These are phyloP conservation scores for Pseudogymnoascus sp. DNA, from an alignment of 2,329 filamentous ascomycete genomes.

Conservation along the genomic window DNA sequence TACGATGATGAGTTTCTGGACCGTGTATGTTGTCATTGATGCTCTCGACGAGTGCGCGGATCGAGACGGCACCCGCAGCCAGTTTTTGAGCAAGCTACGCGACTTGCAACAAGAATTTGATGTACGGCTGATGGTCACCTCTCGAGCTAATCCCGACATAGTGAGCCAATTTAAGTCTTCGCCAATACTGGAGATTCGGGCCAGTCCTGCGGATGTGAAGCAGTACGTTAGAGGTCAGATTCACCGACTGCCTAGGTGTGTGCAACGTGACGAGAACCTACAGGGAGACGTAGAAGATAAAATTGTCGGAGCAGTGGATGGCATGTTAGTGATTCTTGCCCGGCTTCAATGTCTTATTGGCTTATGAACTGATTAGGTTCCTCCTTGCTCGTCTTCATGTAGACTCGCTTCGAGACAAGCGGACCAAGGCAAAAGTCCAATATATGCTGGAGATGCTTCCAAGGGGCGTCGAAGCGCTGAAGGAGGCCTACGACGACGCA, in stretches of 20 bases:
- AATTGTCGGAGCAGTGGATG: not conserved
- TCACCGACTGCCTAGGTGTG: not conserved
- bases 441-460: not conserved
- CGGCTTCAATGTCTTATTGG: not conserved
- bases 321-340: not conserved
- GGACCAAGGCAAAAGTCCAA: not conserved
- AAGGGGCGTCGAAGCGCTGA: not conserved
- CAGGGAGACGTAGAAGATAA: not conserved
- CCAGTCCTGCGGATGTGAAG: not conserved
- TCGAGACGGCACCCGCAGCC: not conserved
- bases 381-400: not conserved
- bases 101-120: not conserved
- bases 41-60: slow-evolving; percentile 17
- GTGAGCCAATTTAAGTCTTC: slow-evolving; percentile 42
- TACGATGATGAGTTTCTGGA: slow-evolving; percentile 14
- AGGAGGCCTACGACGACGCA: not conserved
- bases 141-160: slow-evolving; percentile 42
- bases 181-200: not conserved
- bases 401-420: not conserved
- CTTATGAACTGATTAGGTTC: not conserved
- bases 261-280: not conserved
- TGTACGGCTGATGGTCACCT: not conserved
- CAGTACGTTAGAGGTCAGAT: not conserved
- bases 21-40: slow-evolving; percentile 16
- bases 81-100: not conserved